Evolutionary conservation across 2,329 filamentous ascomycete species (phyloP), one percentile per base, ranked within the genome.

Genomic region (Thermomyces lanuginosus): DNA sequence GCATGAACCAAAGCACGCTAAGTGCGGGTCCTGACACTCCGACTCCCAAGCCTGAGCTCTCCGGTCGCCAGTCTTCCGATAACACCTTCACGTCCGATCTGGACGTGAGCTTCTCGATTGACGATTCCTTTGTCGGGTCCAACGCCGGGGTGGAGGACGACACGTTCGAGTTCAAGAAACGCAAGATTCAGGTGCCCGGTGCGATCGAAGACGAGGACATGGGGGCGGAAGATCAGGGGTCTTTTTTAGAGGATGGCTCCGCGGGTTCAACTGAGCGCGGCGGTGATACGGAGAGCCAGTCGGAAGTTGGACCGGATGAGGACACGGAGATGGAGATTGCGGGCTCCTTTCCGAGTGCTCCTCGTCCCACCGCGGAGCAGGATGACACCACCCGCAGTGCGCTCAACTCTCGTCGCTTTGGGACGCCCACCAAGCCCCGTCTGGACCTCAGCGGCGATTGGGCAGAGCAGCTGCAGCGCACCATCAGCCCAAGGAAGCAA

Each of bases 171-270:
- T 69, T 68, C 36, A 64, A 60, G 40, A 58, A 57, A 38, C 54
- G 51, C 37, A 59, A 50, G 39, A 45, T 64, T 16, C n/a, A n/a
- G n/a, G 61, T 89, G 13, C 86, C 86, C 4, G 86, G 89, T 25
- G 72, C 81, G 0, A 95, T 92, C 51, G 76, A 80, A 18, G 64
- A 70, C 29, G 63, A 67, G 26, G 22, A 27, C 22, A 22, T 21
- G 13, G 58, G 61, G 16, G 61, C 61, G 18, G 67, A 72, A 29
- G 67, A 72, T 12, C 57, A 61, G 42, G 63, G 72, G 69, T 80
- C 79, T 84, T 86, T 89, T 86, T 84, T 84, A 79, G 80, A 75
- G 70, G 68, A 75, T 64, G 74, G 78, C 74, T 84, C 77, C 72
- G 76, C 74, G 72, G 78, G 76, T 77, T 77, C 74, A 56, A 63